phyloP scores from a whole-genome alignment of 1,284 basidiomycete genomes.

The Hypsizygus ulmarius region DNA sequence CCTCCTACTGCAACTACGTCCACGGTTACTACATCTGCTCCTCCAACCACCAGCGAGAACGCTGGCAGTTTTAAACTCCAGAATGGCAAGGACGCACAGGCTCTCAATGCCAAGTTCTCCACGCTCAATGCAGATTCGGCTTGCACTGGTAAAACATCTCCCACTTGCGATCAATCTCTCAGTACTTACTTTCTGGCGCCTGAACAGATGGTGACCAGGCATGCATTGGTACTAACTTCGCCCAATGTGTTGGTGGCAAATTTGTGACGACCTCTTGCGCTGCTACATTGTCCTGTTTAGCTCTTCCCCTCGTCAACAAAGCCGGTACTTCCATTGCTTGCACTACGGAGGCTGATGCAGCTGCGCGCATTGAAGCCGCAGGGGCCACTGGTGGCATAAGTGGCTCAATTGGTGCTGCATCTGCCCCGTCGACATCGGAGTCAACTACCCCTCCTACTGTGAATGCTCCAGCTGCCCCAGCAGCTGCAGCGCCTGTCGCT shows the following conservation, averaged over 20 bases:
- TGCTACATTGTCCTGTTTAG: conserved; percentile 35
- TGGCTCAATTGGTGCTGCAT: conserved; percentile 15
- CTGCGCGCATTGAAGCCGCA: conserved; percentile 33
- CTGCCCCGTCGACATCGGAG: conserved; percentile 4
- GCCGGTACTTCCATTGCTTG: conserved; percentile 43
- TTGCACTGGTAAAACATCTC: conserved; percentile 27
- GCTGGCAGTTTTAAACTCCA: conserved; percentile 30
- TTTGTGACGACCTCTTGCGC: conserved; percentile 36
- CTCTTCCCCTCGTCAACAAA: conserved; percentile 47
- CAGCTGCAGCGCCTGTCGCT: conserved; percentile 18
- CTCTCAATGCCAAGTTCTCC: conserved; percentile 40
- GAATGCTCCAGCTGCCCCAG: conserved; percentile 20
- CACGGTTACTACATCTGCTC: conserved; percentile 8
- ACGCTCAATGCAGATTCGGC: conserved; percentile 33
- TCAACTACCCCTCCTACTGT: conserved; percentile 12
- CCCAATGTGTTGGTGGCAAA: conserved; percentile 38
- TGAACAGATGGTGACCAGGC: conserved; percentile 33
- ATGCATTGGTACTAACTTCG: conserved; percentile 35
- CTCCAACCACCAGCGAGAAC: conserved; percentile 1
- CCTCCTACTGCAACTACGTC: conserved; percentile 3
- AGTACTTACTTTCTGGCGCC: not conserved
- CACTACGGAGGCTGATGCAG: conserved; percentile 33
- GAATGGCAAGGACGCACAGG: conserved; percentile 41
- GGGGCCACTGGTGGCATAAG: conserved; percentile 32
- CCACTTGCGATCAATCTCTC: not conserved